Conservation (phyloP, 2,329 filamentous ascomycete species). For the Phyllosticta ampelicida region DNA sequence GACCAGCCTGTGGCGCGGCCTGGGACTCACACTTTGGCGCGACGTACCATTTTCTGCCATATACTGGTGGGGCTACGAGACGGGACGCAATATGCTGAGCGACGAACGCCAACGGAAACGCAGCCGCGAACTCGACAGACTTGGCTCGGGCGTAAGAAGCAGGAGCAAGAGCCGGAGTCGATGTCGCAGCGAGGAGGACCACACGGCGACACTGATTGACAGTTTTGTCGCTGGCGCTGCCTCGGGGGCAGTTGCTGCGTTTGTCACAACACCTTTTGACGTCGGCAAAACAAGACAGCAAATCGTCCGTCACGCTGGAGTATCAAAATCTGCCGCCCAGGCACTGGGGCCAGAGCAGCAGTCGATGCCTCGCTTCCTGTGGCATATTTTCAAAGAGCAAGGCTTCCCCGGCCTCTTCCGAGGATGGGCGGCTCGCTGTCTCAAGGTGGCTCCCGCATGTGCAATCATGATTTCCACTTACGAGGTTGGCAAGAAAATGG, state of each 20-base stretch:
- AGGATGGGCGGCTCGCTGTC: conserved; percentile 80
- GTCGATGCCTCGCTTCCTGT: conserved; percentile 72
- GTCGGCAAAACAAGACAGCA: conserved; percentile 95
- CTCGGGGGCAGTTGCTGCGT: conserved; percentile 74
- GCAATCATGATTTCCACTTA: conserved; percentile 99
- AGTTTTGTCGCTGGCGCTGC: conserved; percentile 78
- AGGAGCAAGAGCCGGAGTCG: conserved; percentile 22
- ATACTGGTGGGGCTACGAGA: conserved; percentile 98
- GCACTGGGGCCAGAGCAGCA: conserved; percentile 55
- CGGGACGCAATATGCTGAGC: conserved; percentile 59
- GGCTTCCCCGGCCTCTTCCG: conserved; percentile 72
- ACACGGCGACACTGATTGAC: conserved; percentile 69
- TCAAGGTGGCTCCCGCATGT: conserved; percentile 93
- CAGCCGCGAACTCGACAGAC: conserved; percentile 21
- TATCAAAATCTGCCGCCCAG: conserved; percentile 6
- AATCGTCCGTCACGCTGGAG: conserved; percentile 52
- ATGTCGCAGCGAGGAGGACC: conserved; percentile 57
- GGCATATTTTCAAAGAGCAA: conserved; percentile 82
- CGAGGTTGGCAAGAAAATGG: conserved; percentile 86
- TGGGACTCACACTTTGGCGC: conserved; percentile 86
- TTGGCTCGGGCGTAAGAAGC: conserved; percentile 22
- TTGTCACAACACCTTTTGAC: conserved; percentile 90
- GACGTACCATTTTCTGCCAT: conserved; percentile 95
- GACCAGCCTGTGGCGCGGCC: conserved; percentile 74
- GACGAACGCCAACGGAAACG: conserved; percentile 47